Base-by-base conservation (phyloP, 2,329 filamentous ascomycete species). In the Tolypocladium inflatum region DNA sequence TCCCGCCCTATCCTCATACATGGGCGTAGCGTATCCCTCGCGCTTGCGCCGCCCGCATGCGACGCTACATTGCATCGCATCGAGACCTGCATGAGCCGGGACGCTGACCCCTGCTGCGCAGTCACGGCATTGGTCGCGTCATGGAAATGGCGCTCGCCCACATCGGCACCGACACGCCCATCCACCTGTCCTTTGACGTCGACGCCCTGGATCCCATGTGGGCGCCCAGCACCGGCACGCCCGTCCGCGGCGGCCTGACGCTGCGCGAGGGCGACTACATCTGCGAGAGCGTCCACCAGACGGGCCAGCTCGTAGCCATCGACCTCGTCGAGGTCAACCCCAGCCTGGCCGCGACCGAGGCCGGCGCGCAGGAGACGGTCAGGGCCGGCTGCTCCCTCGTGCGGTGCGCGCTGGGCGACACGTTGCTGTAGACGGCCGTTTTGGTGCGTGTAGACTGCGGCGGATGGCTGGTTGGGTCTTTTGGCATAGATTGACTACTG, bases 121-220 rank as follows among this genome's bases (percentile, higher is more conserved):
- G 90, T 57, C 82, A 97, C 70, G 94, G 94, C 53, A 99, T 99
- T 67, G 94, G 94, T 57, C 88, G 88, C 63, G 91, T 99, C 63
- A 91, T 99, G 77, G 94, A 97, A 69, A 96, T 97, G 93, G 93
- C 93, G n/a, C 81, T 99, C 56, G 93, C 88, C 38, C 92, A 97
- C 78, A 96, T 97, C 64, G 94, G 94, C 65, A 84, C 80, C 68
- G 94, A 97, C 71, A 97, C 92, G 0, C 94, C 94, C 48, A 97
- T 99, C 70, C 94, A 99, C 74, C 83, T 99, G 60, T 96, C 91
- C 42, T 97, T 99, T 68, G 94, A 99, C 71, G 91, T 99, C 64
- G 94, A 99, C 73, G 94, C 92, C 30, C 82, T 97, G 60, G 94
- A 99, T 73, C 94, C 94, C 35, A 88, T 91, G 81, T 97, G 91